Percentiles rank a stretch among this genome's conserved stretches.
Evolutionary conservation across 352 stramenopile genomes (phyloP).

Genomic region (Globisporangium carolinianum): DNA sequence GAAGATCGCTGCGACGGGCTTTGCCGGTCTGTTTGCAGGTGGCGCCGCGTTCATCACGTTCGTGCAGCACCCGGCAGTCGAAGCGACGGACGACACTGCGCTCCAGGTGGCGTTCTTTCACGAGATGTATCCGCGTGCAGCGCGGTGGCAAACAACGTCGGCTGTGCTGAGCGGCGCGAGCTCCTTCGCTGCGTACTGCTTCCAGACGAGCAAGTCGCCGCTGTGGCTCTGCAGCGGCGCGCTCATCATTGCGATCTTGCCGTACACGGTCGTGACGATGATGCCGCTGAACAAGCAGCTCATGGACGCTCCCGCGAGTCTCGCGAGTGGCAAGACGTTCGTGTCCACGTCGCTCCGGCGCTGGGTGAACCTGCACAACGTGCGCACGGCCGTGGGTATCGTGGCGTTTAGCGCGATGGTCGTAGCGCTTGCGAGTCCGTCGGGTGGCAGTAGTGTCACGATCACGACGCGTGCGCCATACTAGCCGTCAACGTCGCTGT

Average conservation of each 20-base stretch:
- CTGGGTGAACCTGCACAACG: conserved; percentile 50
- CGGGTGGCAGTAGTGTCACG: background rate
- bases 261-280: conserved; percentile 66
- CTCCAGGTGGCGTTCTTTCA: conserved; percentile 22
- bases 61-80: conserved; percentile 28
- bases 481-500: too few species aligned
- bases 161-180: conserved; percentile 17
- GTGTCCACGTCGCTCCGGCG: conserved; percentile 43
- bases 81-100: conserved; percentile 3
- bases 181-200: conserved; percentile 12
- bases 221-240: conserved; percentile 23
- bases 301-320: conserved; percentile 36
- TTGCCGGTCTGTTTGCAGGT: conserved; percentile 19
- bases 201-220: conserved; percentile 7
- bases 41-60: conserved; percentile 21
- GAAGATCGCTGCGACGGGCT: conserved; percentile 10
- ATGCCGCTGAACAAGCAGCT: conserved; percentile 56
- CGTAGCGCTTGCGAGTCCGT: conserved; percentile 30
- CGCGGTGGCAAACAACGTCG: conserved; percentile 13
- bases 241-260: conserved; percentile 48
- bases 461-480: too few species aligned
- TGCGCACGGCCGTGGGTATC: conserved; percentile 44
- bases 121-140: conserved; percentile 19
- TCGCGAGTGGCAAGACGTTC: conserved; percentile 30
- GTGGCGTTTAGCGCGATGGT: conserved; percentile 57